phyloP scores from a whole-genome alignment of 805 yeast genomes.

The Hanseniaspora mollemarum region DNA sequence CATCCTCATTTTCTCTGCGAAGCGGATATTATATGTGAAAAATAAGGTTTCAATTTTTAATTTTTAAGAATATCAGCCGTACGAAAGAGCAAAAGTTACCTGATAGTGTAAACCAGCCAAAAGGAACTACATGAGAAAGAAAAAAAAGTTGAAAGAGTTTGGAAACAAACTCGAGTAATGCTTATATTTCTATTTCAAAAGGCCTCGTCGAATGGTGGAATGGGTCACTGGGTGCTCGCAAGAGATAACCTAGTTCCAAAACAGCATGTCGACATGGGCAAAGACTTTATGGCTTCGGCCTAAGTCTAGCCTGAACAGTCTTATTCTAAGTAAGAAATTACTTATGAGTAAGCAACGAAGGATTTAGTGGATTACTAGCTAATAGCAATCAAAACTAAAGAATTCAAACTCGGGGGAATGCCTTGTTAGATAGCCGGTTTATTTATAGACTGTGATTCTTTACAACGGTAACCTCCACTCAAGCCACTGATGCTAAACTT shows the following conservation, averaged over 20 bases:
- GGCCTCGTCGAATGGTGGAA: constrained; percentile 30
- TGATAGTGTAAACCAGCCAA: constrained; percentile 10
- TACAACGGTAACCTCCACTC: constrained; percentile 28
- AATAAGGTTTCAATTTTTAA: too few relatives aligned
- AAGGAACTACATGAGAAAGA: constrained; percentile 27
- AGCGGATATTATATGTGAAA: not conserved
- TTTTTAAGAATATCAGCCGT: constrained; percentile 1
- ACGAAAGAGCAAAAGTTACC: not conserved
- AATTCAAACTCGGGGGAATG: constrained; percentile 26
- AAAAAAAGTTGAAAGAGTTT: constrained; percentile 26
- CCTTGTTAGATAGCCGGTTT: constrained; percentile 25
- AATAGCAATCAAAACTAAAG: constrained; percentile 25
- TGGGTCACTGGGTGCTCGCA: constrained; percentile 28
- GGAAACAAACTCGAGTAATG: constrained; percentile 25
- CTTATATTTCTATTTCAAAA: constrained; percentile 22
- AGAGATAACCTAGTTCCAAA: constrained; percentile 26
- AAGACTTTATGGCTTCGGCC: constrained; percentile 13
- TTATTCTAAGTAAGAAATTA: constrained; percentile 26
- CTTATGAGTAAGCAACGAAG: constrained; percentile 29
- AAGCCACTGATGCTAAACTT: constrained; percentile 26
- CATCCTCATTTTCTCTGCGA: too few relatives aligned
- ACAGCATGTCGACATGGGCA: constrained; percentile 28
- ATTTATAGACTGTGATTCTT: constrained; percentile 21
- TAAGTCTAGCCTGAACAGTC: constrained; percentile 27
- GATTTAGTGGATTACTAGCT: constrained; percentile 30